Base-by-base conservation (phyloP, 2,329 filamentous ascomycete species). In the Epichloe elymi region DNA sequence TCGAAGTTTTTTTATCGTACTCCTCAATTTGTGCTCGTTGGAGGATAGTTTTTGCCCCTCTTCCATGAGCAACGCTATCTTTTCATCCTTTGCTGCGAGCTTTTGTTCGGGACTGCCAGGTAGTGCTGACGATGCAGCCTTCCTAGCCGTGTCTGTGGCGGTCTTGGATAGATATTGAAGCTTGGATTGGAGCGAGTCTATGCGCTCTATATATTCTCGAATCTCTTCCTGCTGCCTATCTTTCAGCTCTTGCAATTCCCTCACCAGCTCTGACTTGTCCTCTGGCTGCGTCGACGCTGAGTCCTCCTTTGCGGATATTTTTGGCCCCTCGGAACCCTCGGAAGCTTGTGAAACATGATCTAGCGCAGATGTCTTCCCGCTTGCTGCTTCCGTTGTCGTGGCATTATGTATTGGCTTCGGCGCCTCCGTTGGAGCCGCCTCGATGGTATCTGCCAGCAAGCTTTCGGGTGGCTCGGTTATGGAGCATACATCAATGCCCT, bases 31-130 rank as follows among this genome's bases (percentile, higher is more conserved):
- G 66, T 96, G 79, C 64, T 98, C 93, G 0, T 80, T 86, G 59
- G 85, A 86, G 1, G 88, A 90, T 8, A 97, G 74, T 57, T 85
- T 85, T 89, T 93, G 86, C 0, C 94, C 93, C 70, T 98, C 93
- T 59, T 95, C 85, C 74, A 98, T 86, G 12, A 98, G 72, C 45
- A 90, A 71, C 3, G 90, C 88, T 60, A 97, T 94, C 63, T 87
- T 87, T 59, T 91, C 83, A 59, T 97, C 90, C 62, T 89, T 95
- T 60, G 95, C 89, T 1, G 88, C 86, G 14, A 97, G 66, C 61
- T 86, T 89, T 64, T 84, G 87, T 57, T 95, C 86, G 2, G 74
- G 52, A 51, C 82, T 86, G 5, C 85, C 85, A 0, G 78, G 63
- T 2, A 78, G 70, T 1, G 85, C 80, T 23, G 75, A 70, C n/a